Percentiles rank a stretch among this genome's conserved stretches.
phyloP scores from a whole-genome alignment of 192 early-diverging fungal species.

The Chytriomyces hyalinus region DNA sequence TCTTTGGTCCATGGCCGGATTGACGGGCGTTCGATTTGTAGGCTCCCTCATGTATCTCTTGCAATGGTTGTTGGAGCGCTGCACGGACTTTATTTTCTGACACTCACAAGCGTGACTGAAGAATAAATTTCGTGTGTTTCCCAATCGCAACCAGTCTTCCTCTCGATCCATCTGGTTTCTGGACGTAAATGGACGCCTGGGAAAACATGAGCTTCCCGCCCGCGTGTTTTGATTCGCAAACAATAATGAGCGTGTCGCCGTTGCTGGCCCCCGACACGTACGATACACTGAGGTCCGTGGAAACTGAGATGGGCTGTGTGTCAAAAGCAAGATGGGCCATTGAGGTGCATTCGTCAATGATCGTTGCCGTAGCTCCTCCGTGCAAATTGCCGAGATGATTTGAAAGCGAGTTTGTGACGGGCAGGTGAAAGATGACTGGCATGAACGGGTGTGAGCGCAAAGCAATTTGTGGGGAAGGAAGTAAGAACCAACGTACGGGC shows the following conservation, averaged over 20 bases:
- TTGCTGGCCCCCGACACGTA: not conserved
- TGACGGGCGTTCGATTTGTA: slow-evolving; percentile 39
- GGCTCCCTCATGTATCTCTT: slow-evolving; percentile 34
- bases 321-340: not conserved
- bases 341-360: slow-evolving; percentile 22
- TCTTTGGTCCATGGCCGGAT: slow-evolving; percentile 64
- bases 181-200: slow-evolving; percentile 1
- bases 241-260: slow-evolving; percentile 18
- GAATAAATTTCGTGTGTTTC: slow-evolving; percentile 26
- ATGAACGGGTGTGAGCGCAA: not conserved
- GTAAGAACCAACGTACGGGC: too few relatives aligned
- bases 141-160: slow-evolving; percentile 19
- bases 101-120: slow-evolving; percentile 13
- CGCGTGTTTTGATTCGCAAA: not conserved
- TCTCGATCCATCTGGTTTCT: slow-evolving; percentile 9
- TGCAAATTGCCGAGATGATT: slow-evolving; percentile 14
- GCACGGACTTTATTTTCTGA: slow-evolving; percentile 26
- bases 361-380: slow-evolving; percentile 22
- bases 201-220: slow-evolving; percentile 16
- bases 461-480: too few relatives aligned
- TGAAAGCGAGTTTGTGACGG: not conserved
- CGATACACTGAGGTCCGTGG: slow-evolving; percentile 16
- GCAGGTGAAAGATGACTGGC: not conserved
- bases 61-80: slow-evolving; percentile 36
- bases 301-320: not conserved